Conservation (phyloP, 352 stramenopile species). For the Globisporangium splendens region DNA sequence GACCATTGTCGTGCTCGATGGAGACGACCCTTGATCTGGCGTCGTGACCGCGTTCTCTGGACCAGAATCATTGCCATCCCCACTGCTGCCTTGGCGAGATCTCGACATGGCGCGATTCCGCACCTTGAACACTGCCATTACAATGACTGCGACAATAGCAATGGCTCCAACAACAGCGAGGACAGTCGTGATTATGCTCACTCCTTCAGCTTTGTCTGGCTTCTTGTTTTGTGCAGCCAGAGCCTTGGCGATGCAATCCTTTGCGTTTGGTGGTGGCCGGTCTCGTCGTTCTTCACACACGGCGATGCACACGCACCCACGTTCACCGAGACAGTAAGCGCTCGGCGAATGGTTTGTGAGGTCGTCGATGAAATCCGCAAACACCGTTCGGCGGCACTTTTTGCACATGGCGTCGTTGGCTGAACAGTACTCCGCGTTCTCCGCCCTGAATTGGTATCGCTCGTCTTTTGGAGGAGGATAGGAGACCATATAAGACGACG, state of each 20-base stretch:
- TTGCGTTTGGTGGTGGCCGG: conserved; percentile 1
- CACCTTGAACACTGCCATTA: conserved; percentile 53
- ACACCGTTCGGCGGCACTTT: conserved; percentile 12
- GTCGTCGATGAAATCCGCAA: conserved; percentile 15
- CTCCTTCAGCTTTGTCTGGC: not conserved
- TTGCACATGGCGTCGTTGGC: conserved; percentile 9
- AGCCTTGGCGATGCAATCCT: conserved; percentile 16
- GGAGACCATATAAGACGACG: not conserved
- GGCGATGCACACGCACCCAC: conserved; percentile 20
- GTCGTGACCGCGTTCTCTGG: conserved; percentile 10
- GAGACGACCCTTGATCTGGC: conserved; percentile 9
- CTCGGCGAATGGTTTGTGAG: conserved; percentile 2
- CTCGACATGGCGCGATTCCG: conserved; percentile 26
- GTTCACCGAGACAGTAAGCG: conserved; percentile 12
- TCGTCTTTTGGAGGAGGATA: not conserved
- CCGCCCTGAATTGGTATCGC: conserved; percentile 9
- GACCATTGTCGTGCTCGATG: conserved; percentile 12
- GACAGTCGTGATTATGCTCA: not conserved
- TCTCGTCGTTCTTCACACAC: conserved; percentile 12
- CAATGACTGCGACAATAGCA: conserved; percentile 38
- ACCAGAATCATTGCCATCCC: not conserved
- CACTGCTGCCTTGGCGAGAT: not conserved
- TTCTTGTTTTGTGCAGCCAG: conserved; percentile 14
- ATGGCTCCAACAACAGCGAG: conserved; percentile 35
- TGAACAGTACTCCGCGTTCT: conserved; percentile 11